phyloP scores from a whole-genome alignment of 768 basidiomycete species.

The Crepidotus variabilis region DNA sequence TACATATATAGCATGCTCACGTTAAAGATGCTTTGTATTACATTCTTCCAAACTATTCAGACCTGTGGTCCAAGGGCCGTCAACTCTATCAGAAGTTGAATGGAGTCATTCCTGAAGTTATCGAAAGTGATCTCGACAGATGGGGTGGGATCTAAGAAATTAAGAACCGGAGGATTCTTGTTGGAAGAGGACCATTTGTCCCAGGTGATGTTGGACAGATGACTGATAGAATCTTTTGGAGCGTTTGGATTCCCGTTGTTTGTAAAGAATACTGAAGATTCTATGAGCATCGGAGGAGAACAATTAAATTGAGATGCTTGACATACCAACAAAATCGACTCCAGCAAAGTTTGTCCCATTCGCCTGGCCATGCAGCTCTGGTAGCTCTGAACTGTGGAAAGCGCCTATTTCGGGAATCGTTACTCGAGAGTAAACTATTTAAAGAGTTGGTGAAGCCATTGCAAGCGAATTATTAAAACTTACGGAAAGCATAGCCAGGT shows the following conservation, averaged over 20 bases:
- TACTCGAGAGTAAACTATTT: not conserved
- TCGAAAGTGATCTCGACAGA: conserved; percentile 12
- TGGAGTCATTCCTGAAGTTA: not conserved
- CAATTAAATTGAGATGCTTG: not conserved
- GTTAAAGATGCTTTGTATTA: too few species aligned
- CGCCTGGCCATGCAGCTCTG: conserved; percentile 6
- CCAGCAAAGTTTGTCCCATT: conserved; percentile 8
- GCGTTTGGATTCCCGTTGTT: conserved; percentile 11
- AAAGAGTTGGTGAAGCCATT: not conserved
- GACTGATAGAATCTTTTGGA: conserved; percentile 4
- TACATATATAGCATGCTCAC: too few species aligned
- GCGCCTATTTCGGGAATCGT: conserved; percentile 5
- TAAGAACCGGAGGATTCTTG: conserved; percentile 15
- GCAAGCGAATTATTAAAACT: conserved; percentile 9
- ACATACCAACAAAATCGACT: conserved; percentile 11
- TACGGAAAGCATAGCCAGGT: conserved; percentile 30
- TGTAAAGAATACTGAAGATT: conserved; percentile 14
- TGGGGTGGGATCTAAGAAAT: conserved; percentile 17
- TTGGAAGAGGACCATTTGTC: conserved; percentile 12
- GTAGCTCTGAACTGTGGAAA: conserved; percentile 5
- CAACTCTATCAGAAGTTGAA: not conserved
- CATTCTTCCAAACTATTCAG: too few species aligned
- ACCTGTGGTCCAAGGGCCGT: too few species aligned
- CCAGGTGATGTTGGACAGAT: conserved; percentile 10
- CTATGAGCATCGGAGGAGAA: too few species aligned